These are phyloP conservation scores for Rhizodiscina lignyota DNA, from an alignment of 495 filamentous ascomycete species.

Conservation along the genomic window DNA sequence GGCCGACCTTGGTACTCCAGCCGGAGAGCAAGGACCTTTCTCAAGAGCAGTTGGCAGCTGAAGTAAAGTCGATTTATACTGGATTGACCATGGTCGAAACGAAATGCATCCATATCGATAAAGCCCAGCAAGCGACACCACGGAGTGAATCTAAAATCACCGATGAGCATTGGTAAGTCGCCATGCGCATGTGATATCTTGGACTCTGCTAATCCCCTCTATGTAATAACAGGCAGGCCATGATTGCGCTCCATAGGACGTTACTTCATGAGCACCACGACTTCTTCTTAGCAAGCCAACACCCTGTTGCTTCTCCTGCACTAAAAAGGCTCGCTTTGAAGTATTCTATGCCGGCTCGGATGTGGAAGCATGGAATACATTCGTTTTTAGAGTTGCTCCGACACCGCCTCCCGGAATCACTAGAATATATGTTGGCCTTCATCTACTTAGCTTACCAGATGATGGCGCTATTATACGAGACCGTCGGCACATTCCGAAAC, in stretches of 20 bases:
- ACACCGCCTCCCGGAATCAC: constrained; percentile 46
- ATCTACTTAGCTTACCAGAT: constrained; percentile 70
- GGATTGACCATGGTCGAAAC: constrained; percentile 66
- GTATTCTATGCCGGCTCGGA: constrained; percentile 65
- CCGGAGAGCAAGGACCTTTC: neutral
- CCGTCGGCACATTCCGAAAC: constrained; percentile 56
- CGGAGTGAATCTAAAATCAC: no score
- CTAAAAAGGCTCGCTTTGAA: constrained; percentile 44
- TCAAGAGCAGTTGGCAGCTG: constrained; percentile 13
- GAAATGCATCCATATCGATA: constrained; percentile 60
- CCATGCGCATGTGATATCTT: no score
- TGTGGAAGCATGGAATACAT: constrained; percentile 78
- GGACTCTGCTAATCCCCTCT: no score
- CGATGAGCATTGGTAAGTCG: no score
- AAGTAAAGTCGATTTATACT: constrained; percentile 52
- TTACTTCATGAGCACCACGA: constrained; percentile 26
- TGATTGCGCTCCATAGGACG: constrained; percentile 56
- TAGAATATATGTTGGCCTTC: constrained; percentile 69
- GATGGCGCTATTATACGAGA: constrained; percentile 64
- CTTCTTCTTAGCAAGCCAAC: constrained; percentile 64
- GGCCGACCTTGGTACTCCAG: no score
- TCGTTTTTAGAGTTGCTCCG: constrained; percentile 59
- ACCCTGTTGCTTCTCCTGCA: constrained; percentile 46
- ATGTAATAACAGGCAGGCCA: constrained; percentile 54
- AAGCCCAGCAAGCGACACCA: no score